Conservation (phyloP, 208 protist species). For the Trypanosoma melophagium region DNA sequence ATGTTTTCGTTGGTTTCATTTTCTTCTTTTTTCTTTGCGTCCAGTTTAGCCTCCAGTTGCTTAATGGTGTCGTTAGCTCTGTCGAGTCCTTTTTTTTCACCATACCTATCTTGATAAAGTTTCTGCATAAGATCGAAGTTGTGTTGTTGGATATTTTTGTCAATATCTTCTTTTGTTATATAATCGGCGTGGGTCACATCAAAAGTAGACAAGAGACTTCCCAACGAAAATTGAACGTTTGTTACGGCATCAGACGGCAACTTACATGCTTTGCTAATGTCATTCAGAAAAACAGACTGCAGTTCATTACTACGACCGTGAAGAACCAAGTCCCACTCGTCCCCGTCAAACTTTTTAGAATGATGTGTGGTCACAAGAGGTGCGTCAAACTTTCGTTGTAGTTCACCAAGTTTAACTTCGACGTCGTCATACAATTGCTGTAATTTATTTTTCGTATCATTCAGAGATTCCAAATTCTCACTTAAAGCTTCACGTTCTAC, state of each 20-base stretch:
- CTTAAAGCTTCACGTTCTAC: neutral
- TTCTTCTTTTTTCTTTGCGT: neutral
- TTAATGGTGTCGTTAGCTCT: constrained; percentile 28
- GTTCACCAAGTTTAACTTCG: neutral
- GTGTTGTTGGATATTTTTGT: constrained; percentile 19
- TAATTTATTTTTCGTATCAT: neutral
- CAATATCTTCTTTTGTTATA: constrained; percentile 20
- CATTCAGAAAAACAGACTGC: constrained; percentile 23
- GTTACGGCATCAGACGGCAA: constrained; percentile 22
- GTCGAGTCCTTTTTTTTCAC: constrained; percentile 28
- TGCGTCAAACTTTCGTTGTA: neutral
- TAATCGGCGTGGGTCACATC: constrained; percentile 17
- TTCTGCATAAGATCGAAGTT: constrained; percentile 28
- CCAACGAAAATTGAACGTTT: constrained; percentile 28
- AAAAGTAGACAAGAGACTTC: constrained; percentile 34
- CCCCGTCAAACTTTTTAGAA: constrained; percentile 30
- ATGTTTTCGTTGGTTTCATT: too few relatives aligned
- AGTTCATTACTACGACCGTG: constrained; percentile 28
- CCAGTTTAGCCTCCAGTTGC: neutral
- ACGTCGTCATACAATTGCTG: neutral
- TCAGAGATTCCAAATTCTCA: neutral
- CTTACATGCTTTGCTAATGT: constrained; percentile 36
- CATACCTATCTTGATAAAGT: constrained; percentile 25
- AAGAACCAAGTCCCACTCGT: constrained; percentile 32
- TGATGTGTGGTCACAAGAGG: constrained; percentile 19